Percentiles rank a stretch among this genome's conserved stretches.
Conservation (phyloP, 129 eudicot genomes). For the Escallonia herrerae region DNA sequence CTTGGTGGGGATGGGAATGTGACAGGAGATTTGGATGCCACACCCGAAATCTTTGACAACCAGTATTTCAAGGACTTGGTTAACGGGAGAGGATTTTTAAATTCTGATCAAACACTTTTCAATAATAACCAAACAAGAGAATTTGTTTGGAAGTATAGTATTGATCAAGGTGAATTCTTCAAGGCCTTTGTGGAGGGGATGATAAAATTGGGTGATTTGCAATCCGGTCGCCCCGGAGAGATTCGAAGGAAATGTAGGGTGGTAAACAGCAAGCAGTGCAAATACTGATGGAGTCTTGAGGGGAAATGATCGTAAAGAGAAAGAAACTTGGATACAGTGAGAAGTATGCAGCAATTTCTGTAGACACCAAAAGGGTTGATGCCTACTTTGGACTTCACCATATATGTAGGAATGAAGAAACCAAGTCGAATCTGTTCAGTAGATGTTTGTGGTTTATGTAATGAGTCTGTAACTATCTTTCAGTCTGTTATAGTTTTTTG, state of each 20-base stretch:
- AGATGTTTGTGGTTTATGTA: too few species aligned
- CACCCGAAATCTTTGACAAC: slow-evolving; percentile 62
- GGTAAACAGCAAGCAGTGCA: slow-evolving; percentile 35
- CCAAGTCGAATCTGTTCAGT: too few species aligned
- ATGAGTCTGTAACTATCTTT: too few species aligned
- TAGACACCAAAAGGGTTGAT: too few species aligned
- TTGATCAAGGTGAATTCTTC: slow-evolving; percentile 41
- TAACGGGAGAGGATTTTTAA: slow-evolving; percentile 63
- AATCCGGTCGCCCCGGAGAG: slow-evolving; percentile 77
- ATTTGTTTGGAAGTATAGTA: slow-evolving; percentile 48
- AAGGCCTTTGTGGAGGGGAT: slow-evolving; percentile 73
- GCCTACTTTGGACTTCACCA: too few species aligned
- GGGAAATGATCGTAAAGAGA: slow-evolving; percentile 6
- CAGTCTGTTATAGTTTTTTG: too few species aligned
- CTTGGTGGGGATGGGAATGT: slow-evolving; percentile 68
- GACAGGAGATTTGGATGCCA: slow-evolving; percentile 65
- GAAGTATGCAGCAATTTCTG: too few species aligned
- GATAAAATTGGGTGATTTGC: slow-evolving; percentile 85
- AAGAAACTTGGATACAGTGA: too few species aligned
- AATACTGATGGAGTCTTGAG: slow-evolving; percentile 13
- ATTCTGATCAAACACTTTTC: slow-evolving; percentile 70
- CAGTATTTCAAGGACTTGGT: slow-evolving; percentile 82
- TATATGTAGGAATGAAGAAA: too few species aligned
- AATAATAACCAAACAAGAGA: slow-evolving; percentile 41
- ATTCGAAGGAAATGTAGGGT: slow-evolving; percentile 82